Base-by-base conservation (phyloP, 257 asterid species). In the Lavandula angustifolia region DNA sequence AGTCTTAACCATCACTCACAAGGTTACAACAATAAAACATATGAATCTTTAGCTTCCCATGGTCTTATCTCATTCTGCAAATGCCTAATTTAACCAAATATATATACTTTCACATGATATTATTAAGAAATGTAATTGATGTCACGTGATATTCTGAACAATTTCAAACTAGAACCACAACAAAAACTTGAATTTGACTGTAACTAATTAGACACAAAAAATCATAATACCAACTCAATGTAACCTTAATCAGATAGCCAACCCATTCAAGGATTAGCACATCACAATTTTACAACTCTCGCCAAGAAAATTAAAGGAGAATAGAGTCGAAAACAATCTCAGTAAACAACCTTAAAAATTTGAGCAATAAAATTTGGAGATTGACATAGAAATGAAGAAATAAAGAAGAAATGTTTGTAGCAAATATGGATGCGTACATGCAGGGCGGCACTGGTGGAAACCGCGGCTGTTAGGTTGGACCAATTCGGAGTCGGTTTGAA, bases 391-490 rank as follows among this genome's bases (percentile, higher is more conserved):
- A 22, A 47, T 27, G 70, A 2, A 50, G 14, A 44, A 73, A 34
- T 3, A 37, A 41, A 68, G 49, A 37, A 4, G 41, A 59, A 33
- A 17, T 2, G 12, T n/a, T n/a, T n/a, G n/a, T n/a, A n/a, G n/a
- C n/a, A n/a, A n/a, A n/a, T 9, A 27, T 54, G n/a, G 33, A 55
- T 9, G 76, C 81, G 31, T 58, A 92, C 98, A 87, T 57, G 99
- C 96, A 64, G 90, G 96, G 73, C 99, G 94, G 77, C 99, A 94
- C 74, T 86, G 87, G 76, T 85, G 96, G 78, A 74, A 75, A 76
- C 78, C 61, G 46, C 99, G 96, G 64, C 88, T 92, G 31, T 94
- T 96, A 32, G 95, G 84, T 57, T 97, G 89, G 68, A 81, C 84
- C 94, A 86, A 87, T 66, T 84, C 87, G 52, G 86, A 73, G 54